phyloP scores from a whole-genome alignment of 768 basidiomycete species.

The Phanerochaete carnosa region DNA sequence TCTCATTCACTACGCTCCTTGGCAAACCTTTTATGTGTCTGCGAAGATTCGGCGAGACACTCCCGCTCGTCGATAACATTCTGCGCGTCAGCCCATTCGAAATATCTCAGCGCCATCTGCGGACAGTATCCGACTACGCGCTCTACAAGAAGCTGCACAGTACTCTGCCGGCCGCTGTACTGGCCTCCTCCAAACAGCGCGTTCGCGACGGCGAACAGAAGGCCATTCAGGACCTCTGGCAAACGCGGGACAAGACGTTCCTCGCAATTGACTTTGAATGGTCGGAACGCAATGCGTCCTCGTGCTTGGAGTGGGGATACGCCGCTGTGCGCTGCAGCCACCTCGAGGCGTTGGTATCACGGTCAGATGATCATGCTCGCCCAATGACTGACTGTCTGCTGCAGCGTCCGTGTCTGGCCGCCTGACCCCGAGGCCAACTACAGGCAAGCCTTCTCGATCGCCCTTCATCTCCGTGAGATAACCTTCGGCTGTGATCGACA shows the following conservation, averaged over 20 bases:
- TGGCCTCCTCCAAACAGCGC: constrained; percentile 62
- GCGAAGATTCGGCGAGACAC: constrained; percentile 68
- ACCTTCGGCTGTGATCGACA: constrained; percentile 11
- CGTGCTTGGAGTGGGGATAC: constrained; percentile 79
- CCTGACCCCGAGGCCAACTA: constrained; percentile 75
- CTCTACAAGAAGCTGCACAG: constrained; percentile 68
- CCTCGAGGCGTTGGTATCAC: constrained; percentile 55
- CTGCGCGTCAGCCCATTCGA: constrained; percentile 69
- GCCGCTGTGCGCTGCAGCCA: constrained; percentile 73
- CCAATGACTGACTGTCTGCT: background rate
- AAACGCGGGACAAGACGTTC: constrained; percentile 67
- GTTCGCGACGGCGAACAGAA: constrained; percentile 64
- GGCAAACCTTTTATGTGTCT: background rate
- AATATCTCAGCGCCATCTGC: constrained; percentile 60
- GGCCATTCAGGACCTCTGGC: constrained; percentile 67
- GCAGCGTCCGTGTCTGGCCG: constrained; percentile 70
- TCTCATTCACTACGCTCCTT: background rate
- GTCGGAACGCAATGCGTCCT: constrained; percentile 67
- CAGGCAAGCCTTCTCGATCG: constrained; percentile 42
- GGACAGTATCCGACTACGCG: constrained; percentile 63
- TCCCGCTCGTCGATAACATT: constrained; percentile 72
- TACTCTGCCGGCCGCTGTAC: constrained; percentile 65
- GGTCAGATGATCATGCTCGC: constrained; percentile 7
- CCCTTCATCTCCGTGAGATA: background rate
- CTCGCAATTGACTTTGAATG: constrained; percentile 73